A percentile compares a stretch with the other conserved stretches of the same genome.
phyloP scores from a whole-genome alignment of 2,329 filamentous ascomycete species.

The Lachnellula arida region DNA sequence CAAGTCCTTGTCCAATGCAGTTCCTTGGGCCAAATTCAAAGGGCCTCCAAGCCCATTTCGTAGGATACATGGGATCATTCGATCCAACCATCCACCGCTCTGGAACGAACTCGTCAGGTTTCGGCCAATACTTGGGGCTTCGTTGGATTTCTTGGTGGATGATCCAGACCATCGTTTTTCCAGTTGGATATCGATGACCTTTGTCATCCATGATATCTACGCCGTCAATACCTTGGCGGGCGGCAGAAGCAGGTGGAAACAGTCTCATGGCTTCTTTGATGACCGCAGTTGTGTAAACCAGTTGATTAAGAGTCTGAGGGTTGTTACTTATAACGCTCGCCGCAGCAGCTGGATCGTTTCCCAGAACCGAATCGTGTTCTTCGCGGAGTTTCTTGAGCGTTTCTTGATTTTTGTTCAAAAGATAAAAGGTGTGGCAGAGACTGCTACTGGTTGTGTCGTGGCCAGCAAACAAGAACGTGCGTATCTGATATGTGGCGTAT shows the following conservation, averaged over 20 bases:
- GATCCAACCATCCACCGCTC: slow-evolving; percentile 42
- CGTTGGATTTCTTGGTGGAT: slow-evolving; percentile 30
- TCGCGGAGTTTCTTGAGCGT: slow-evolving; percentile 9
- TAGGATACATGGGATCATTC: slow-evolving; percentile 33
- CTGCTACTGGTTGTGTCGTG: slow-evolving; percentile 20
- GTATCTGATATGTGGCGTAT: slow-evolving; percentile 7
- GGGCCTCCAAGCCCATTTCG: slow-evolving; percentile 45
- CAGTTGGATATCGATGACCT: slow-evolving; percentile 16
- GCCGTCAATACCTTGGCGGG: slow-evolving; percentile 13
- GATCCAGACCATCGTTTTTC: slow-evolving; percentile 12
- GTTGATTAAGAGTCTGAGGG: slow-evolving; percentile 14
- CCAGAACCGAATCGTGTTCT: slow-evolving; percentile 21
- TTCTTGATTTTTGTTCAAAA: slow-evolving; percentile 12
- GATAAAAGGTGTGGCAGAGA: slow-evolving; percentile 12
- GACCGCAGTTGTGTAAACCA: slow-evolving; percentile 18
- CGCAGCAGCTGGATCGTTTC: slow-evolving; percentile 7
- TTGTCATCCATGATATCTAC: slow-evolving; percentile 10
- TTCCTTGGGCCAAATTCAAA: slow-evolving; percentile 52
- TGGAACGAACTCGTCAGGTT: slow-evolving; percentile 42
- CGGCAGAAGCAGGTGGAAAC: slow-evolving; percentile 13
- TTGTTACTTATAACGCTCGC: slow-evolving; percentile 4
- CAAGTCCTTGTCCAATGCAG: slow-evolving; percentile 53
- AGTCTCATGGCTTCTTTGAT: slow-evolving; percentile 22
- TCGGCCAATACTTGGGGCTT: slow-evolving; percentile 38
- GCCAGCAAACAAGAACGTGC: slow-evolving; percentile 23